Evolutionary conservation across 441 rosid species (phyloP), one percentile per base, ranked within the genome.

Genomic region (Aquilaria agallochum): DNA sequence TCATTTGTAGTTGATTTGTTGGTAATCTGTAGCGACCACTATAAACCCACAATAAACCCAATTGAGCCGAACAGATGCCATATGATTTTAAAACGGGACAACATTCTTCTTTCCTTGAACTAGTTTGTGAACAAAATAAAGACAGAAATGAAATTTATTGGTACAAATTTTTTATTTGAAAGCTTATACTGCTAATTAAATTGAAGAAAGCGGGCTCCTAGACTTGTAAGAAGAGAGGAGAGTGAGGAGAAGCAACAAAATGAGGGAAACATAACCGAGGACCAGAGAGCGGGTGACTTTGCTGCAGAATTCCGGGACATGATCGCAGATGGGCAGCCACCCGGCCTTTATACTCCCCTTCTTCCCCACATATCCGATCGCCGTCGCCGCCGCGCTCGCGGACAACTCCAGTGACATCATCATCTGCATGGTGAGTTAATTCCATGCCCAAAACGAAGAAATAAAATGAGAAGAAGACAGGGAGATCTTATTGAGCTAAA

Each of bases 261-360:
- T 1, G 51, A 75, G 36, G 3, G 86, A 53, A 4, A 62, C 56
- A 48, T 74, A 78, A 20, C 87, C 66, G 11, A 83, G 30, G 1
- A 58, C 50, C 1, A 80, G 1, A 50, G 93, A 70, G 62, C 45
- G 2, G 40, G 71, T 72, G 59, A 50, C 71, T 61, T 64, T 77
- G 34, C 53, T 31, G 54, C 96, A 84, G 69, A 78, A 86, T 50
- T 53, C 68, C 9, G 51, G 67, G 4, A 86, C 65, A n/a, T 75
- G 72, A 27, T 62, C 65, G 34, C 96, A 89, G 0, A 92, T 75
- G 12, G 86, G 73, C 74, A 73, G 55, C 98, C 96, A 87, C 5
- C 95, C 93, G 1, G 87, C 77, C 45, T 79, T 86, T 30, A 5
- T 58, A 61, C 85, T 82, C 7, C 92, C 96, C 40, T 79, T 71